phyloP scores from a whole-genome alignment of 1,139 yeast species.

The Hemisphaericaspora xylanilytica region DNA sequence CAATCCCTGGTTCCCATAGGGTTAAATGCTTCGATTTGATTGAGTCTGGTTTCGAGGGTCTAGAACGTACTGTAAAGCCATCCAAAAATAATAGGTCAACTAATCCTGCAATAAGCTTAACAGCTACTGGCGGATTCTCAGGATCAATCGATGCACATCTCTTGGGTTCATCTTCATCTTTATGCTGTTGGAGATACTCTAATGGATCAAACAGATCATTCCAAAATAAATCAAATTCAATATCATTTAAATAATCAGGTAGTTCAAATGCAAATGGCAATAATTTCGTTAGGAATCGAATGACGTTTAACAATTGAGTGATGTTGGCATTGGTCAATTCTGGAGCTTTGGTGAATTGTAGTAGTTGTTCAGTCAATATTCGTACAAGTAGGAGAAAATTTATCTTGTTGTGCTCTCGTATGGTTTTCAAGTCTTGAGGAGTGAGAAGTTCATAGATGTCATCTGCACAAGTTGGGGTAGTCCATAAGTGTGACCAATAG shows the following conservation, averaged over 20 bases:
- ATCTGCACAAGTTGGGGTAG: conserved; percentile 27
- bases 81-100: conserved; percentile 56
- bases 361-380: conserved; percentile 33
- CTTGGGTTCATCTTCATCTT: conserved; percentile 1
- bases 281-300: conserved; percentile 62
- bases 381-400: conserved; percentile 57
- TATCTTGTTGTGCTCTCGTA: conserved; percentile 55
- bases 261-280: conserved; percentile 68
- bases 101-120: conserved; percentile 42
- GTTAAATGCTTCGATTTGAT: conserved; percentile 8
- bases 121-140: conserved; percentile 48
- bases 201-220: conserved; percentile 13
- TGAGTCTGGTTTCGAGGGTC: conserved; percentile 9
- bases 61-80: conserved; percentile 52
- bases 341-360: conserved; percentile 16
- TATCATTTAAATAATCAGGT: conserved; percentile 26
- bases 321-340: conserved; percentile 10
- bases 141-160: conserved; percentile 1
- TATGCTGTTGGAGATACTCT: conserved; percentile 3
- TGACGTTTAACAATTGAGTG: conserved; percentile 48
- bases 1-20: conserved; percentile 82
- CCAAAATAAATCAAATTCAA: conserved; percentile 43
- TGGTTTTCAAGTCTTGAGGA: conserved; percentile 54
- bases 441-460: conserved; percentile 61
- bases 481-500: conserved; percentile 53